A percentile compares a stretch with the other conserved stretches of the same genome.
These are phyloP conservation scores for Solanum chmielewskii DNA, from an alignment of 257 asterid genomes.

Conservation along the genomic window DNA sequence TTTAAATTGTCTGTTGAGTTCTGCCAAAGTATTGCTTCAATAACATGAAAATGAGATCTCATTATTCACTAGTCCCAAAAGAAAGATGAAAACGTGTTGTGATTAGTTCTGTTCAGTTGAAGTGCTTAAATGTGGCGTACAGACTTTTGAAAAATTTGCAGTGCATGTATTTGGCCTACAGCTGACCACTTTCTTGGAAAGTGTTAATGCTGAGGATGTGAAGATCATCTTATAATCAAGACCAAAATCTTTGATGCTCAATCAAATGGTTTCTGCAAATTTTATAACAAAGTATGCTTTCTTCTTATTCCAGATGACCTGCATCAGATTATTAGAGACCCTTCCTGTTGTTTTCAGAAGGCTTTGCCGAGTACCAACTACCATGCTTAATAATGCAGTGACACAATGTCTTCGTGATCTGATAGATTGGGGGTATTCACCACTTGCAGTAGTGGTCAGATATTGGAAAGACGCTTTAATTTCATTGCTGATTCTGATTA, in stretches of 20 bases:
- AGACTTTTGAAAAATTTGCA: not conserved
- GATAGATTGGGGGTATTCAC: slow-evolving; percentile 87
- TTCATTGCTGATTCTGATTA: slow-evolving; percentile 59
- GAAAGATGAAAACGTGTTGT: not conserved
- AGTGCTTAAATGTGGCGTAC: not conserved
- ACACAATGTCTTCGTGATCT: slow-evolving; percentile 69
- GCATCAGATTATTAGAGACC: slow-evolving; percentile 81
- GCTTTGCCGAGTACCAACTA: slow-evolving; percentile 31
- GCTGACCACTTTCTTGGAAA: not conserved
- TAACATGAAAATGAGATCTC: not conserved
- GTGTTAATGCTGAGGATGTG: not conserved
- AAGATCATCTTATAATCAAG: not conserved
- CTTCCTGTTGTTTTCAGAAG: slow-evolving; percentile 58
- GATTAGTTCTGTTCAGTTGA: not conserved
- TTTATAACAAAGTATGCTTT: not conserved
- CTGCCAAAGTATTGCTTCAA: not conserved
- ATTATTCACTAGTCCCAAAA: not conserved
- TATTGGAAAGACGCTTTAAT: slow-evolving; percentile 77
- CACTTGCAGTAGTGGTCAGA: slow-evolving; percentile 73
- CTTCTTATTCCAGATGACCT: slow-evolving; percentile 53
- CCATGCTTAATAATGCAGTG: slow-evolving; percentile 17
- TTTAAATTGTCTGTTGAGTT: not conserved
- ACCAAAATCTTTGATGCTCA: not conserved
- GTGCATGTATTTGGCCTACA: not conserved
- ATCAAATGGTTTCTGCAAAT: not conserved